Evolutionary conservation across 2,329 filamentous ascomycete genomes (phyloP).

Genomic region (Mollisiaceae sp.): DNA sequence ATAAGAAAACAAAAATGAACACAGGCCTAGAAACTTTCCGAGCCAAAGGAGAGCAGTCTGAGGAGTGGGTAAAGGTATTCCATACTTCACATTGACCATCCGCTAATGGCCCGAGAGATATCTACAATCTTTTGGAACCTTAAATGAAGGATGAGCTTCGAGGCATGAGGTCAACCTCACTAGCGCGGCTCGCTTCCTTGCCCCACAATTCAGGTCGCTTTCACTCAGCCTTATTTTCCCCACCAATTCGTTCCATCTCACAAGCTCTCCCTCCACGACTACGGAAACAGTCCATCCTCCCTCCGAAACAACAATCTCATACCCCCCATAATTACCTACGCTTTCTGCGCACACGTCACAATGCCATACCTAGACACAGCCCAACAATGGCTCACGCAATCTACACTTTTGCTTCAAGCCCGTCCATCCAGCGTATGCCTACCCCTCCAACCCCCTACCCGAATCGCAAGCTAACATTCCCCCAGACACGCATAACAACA

Average conservation of each 20-base stretch:
- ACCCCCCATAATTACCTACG: background rate
- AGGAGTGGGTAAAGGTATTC: too few species aligned
- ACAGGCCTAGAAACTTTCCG: too few species aligned
- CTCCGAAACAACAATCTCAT: background rate
- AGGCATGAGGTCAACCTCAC: background rate
- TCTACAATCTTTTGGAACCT: too few species aligned
- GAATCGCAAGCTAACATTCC: constrained; percentile 24
- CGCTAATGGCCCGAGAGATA: too few species aligned
- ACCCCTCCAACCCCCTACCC: constrained; percentile 18
- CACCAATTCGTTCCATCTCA: constrained; percentile 1
- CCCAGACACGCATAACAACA: constrained; percentile 86
- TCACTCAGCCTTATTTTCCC: constrained; percentile 10
- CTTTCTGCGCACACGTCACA: constrained; percentile 31
- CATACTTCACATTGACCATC: too few species aligned
- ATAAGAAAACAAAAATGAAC: too few species aligned
- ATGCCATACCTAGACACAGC: constrained; percentile 85
- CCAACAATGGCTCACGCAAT: constrained; percentile 92
- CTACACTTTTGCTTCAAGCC: constrained; percentile 82
- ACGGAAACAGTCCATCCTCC: background rate
- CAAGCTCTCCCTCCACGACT: background rate
- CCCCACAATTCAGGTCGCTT: background rate
- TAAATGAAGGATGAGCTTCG: too few species aligned
- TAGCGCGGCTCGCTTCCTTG: constrained; percentile 3
- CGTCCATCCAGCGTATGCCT: constrained; percentile 77
- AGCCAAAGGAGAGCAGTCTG: too few species aligned